These are phyloP conservation scores for Fusarium fujikuroi DNA, from an alignment of 2,329 filamentous ascomycete genomes.

Conservation along the genomic window DNA sequence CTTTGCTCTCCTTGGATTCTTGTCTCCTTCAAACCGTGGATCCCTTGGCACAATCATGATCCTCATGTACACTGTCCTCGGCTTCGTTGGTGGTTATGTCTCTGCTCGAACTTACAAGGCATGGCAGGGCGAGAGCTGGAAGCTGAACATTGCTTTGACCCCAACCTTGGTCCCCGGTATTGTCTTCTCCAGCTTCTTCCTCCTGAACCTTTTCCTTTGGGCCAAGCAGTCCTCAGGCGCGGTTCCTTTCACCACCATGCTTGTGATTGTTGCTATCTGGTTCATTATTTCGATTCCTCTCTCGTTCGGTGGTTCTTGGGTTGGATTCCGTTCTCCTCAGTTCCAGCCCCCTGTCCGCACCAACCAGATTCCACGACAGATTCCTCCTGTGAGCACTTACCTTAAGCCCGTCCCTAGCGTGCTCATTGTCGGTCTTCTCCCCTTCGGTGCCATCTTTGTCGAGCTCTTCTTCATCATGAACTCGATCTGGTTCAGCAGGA, in stretches of 20 bases:
- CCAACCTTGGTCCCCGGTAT: constrained; percentile 86
- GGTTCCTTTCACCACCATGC: constrained; percentile 96
- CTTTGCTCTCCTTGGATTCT: constrained; percentile 92
- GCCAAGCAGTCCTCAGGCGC: constrained; percentile 91
- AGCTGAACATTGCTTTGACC: constrained; percentile 89
- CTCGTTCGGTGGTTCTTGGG: constrained; percentile 89
- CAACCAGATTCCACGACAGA: constrained; percentile 98
- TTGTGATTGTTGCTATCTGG: constrained; percentile 93
- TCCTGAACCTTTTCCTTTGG: constrained; percentile 97
- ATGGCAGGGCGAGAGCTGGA: constrained; percentile 93
- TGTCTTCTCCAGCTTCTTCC: constrained; percentile 89
- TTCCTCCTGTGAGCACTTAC: constrained; percentile 85
- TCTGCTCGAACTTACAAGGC: constrained; percentile 94
- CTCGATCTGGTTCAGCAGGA: constrained; percentile 97
- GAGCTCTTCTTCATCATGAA: constrained; percentile 99
- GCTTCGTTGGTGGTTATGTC: constrained; percentile 90
- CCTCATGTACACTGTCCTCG: constrained; percentile 90
- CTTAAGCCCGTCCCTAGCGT: constrained; percentile 89
- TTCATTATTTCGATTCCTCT: constrained; percentile 95
- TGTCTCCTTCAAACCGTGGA: constrained; percentile 95
- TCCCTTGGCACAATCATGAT: constrained; percentile 94
- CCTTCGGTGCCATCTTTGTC: constrained; percentile 96
- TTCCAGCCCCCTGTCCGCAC: constrained; percentile 87
- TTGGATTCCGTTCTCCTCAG: constrained; percentile 82
- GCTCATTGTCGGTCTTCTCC: constrained; percentile 89